Percentiles rank a stretch among this genome's conserved stretches.
phyloP scores from a whole-genome alignment of 2,329 filamentous ascomycete species.

The Bipolaris zeicola region DNA sequence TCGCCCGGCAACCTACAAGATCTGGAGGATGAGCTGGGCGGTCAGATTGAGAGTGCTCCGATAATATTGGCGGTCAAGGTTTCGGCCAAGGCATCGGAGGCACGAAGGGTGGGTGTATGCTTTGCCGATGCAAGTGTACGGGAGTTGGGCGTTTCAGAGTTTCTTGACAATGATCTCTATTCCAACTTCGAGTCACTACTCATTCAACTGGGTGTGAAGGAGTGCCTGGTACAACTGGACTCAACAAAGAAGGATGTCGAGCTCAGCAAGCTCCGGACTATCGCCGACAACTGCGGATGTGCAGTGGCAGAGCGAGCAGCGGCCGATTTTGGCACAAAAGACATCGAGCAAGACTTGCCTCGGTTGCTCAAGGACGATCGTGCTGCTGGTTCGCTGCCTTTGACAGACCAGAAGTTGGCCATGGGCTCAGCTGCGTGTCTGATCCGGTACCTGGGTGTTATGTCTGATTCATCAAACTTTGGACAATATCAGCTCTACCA shows the following conservation, averaged over 20 bases:
- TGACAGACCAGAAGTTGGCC: conserved; percentile 90
- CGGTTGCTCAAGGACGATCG: conserved; percentile 86
- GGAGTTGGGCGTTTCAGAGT: conserved; percentile 95
- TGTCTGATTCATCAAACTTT: conserved; percentile 93
- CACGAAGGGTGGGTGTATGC: conserved; percentile 87
- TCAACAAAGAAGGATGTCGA: conserved; percentile 83
- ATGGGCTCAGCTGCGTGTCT: conserved; percentile 94
- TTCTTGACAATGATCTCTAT: conserved; percentile 97
- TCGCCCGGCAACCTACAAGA: conserved; percentile 97
- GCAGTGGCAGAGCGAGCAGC: conserved; percentile 80
- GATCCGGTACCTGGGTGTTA: conserved; percentile 90
- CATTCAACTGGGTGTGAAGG: conserved; percentile 94
- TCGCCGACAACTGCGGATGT: conserved; percentile 90
- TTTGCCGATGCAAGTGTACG: conserved; percentile 97
- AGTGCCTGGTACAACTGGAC: conserved; percentile 86
- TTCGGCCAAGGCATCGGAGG: conserved; percentile 82
- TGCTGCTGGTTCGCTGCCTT: conserved; percentile 75
- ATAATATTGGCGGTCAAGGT: conserved; percentile 97
- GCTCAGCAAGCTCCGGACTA: conserved; percentile 81
- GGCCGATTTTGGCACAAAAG: conserved; percentile 81
- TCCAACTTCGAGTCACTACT: conserved; percentile 97
- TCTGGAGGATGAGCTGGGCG: conserved; percentile 91
- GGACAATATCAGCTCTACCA: conserved; percentile 97
- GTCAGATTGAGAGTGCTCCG: conserved; percentile 84
- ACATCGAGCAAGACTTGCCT: conserved; percentile 94